These are phyloP conservation scores for Cladobotryum protrusum DNA, from an alignment of 2,329 filamentous ascomycete species.

Conservation along the genomic window DNA sequence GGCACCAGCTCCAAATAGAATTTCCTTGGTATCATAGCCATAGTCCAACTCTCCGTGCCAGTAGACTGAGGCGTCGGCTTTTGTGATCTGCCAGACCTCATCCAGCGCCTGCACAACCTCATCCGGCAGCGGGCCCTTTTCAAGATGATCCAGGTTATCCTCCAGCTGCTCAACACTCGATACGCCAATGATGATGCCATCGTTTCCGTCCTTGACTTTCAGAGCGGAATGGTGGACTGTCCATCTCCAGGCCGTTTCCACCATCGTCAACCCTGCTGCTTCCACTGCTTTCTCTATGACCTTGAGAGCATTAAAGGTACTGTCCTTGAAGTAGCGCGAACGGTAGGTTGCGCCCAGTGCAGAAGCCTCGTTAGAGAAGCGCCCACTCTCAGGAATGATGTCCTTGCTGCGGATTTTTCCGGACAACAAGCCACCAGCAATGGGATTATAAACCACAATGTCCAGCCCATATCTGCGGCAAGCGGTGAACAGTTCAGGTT, in stretches of 20 bases:
- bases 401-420: slow-evolving; percentile 71
- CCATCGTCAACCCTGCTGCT: slow-evolving; percentile 61
- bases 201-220: slow-evolving; percentile 45
- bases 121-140: slow-evolving; percentile 67
- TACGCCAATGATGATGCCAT: slow-evolving; percentile 55
- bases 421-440: slow-evolving; percentile 49
- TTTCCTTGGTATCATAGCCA: slow-evolving; percentile 57
- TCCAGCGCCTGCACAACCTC: slow-evolving; percentile 71
- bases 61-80: slow-evolving; percentile 47
- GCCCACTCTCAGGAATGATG: slow-evolving; percentile 55
- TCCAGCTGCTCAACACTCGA: slow-evolving; percentile 52
- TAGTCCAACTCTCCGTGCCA: slow-evolving; percentile 60
- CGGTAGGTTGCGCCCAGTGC: slow-evolving; percentile 53
- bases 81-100: slow-evolving; percentile 68
- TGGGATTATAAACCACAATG: slow-evolving; percentile 13
- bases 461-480: slow-evolving; percentile 34
- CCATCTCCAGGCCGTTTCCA: slow-evolving; percentile 73
- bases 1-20: slow-evolving; percentile 45
- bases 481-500: slow-evolving; percentile 65
- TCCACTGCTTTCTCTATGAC: slow-evolving; percentile 61
- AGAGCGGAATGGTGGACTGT: slow-evolving; percentile 62
- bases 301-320: slow-evolving; percentile 55
- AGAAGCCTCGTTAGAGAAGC: slow-evolving; percentile 57
- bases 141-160: slow-evolving; percentile 50
- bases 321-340: slow-evolving; percentile 65